Base-by-base conservation (phyloP, 768 basidiomycete species). In the Fomitopsis serialis region DNA sequence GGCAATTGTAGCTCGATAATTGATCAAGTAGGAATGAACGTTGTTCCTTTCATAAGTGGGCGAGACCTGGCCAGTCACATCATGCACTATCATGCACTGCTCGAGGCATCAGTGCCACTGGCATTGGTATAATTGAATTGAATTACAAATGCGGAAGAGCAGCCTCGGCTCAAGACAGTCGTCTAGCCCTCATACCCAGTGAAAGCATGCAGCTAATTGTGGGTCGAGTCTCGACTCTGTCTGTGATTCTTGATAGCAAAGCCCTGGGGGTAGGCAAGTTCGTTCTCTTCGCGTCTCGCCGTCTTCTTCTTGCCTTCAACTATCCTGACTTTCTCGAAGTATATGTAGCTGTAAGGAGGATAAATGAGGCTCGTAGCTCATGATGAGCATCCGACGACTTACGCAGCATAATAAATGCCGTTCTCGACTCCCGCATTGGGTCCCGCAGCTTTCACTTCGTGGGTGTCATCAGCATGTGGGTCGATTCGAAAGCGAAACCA, bases 271-370 rank as follows among this genome's bases (percentile, higher is more conserved):
- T 66, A 50, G 25, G 61, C 54, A 6, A 17, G 44, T 54, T 78
- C 74, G 56, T 69, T 73, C 22, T 63, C 62, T 24, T 60, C 46
- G 21, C 74, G 65, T 32, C 69, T 75, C 22, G 71, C 55, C 2
- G 72, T 71, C 58, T 75, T 78, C 63, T 76, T 75, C 65, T 78
- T 78, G 15, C 71, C 74, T 45, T 75, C 72, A 0, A 70, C 56
- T 52, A 77, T 74, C 37, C 75, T 65, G 32, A 72, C 64, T 60
- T 76, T 78, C 56, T 79, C 78, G 44, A 77, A 78, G 65, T 77
- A 77, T 17, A 72, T 64, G 56, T 77, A 78, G 23, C 75, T 76
- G 56, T 22, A 40, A 42, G 8, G 19, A 25, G 13, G 1, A 13
- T 48, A 15, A 48, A 40, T 29, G 2, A 1, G 11, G 13, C 3